A percentile compares a stretch with the other conserved stretches of the same genome.
phyloP scores from a whole-genome alignment of 2,329 filamentous ascomycete species.

The Cladosporium velox region DNA sequence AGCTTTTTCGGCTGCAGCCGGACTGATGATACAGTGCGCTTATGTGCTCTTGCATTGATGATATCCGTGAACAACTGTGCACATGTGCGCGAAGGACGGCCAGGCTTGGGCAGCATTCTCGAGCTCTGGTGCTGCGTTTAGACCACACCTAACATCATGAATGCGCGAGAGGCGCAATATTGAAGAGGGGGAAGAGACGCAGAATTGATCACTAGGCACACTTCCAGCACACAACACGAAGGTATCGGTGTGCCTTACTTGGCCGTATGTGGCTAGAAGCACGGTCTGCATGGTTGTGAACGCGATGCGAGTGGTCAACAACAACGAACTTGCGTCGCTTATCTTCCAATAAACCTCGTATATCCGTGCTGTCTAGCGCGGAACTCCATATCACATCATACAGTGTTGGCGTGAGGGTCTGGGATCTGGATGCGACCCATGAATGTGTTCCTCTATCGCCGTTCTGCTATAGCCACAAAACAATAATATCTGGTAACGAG shows the following conservation, averaged over 20 bases:
- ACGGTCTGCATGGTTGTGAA: not conserved
- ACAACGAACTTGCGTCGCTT: not conserved
- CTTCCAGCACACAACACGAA: not conserved
- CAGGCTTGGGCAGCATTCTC: not conserved
- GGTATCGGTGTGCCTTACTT: not conserved
- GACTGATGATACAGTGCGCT: not conserved
- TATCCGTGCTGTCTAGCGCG: not conserved
- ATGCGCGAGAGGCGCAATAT: conserved; percentile 7
- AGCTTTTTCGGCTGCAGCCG: not conserved
- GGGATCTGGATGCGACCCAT: not conserved
- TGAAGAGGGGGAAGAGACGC: conserved; percentile 1
- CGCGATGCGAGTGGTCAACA: not conserved
- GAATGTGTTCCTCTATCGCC: not conserved
- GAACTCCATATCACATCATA: not conserved
- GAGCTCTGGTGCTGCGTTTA: too few species aligned
- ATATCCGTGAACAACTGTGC: not conserved
- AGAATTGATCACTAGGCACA: conserved; percentile 7
- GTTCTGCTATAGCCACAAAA: not conserved
- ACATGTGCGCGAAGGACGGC: not conserved
- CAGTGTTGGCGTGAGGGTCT: not conserved
- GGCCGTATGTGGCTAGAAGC: not conserved
- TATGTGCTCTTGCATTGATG: not conserved
- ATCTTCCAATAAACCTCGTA: conserved; percentile 9
- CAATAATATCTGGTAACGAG: not conserved
- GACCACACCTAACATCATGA: not conserved